phyloP scores from a whole-genome alignment of 169 alveolate species.

The Cryptosporidium felis region DNA sequence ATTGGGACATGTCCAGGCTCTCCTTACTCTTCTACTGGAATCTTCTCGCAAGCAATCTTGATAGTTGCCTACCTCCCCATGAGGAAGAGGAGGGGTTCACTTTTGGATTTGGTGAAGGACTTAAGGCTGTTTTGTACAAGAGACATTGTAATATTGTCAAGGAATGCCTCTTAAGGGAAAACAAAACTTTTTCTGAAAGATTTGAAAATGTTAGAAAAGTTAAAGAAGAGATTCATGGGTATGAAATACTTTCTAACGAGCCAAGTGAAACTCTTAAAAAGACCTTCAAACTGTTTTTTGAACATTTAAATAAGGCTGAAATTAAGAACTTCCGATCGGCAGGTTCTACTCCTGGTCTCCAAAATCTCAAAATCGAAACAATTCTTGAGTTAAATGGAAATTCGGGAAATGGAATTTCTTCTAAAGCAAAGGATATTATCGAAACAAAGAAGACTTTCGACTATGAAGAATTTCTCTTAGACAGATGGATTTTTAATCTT shows the following conservation, averaged over 20 bases:
- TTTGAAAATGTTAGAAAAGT: neutral
- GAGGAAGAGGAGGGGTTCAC: neutral
- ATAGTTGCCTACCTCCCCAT: constrained; percentile 24
- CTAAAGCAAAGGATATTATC: neutral
- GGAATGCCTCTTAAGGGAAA: constrained; percentile 9
- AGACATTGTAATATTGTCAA: neutral
- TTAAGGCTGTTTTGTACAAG: neutral
- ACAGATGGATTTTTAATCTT: constrained; percentile 45
- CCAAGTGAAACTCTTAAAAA: neutral
- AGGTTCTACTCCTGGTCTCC: no score
- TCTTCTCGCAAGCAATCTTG: constrained; percentile 5
- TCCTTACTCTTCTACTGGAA: constrained; percentile 55
- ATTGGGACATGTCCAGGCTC: constrained; percentile 59
- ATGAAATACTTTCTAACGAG: neutral
- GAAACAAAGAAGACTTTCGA: constrained; percentile 22
- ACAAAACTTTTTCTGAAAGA: neutral
- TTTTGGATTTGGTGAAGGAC: constrained; percentile 12
- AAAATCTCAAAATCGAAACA: constrained; percentile 16
- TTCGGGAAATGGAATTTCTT: neutral
- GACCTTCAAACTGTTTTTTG: neutral
- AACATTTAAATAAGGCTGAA: neutral
- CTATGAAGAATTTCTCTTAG: constrained; percentile 42
- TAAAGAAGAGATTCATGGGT: neutral
- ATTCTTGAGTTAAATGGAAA: constrained; percentile 18
- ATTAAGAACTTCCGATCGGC: no score